A percentile compares a stretch with the other conserved stretches of the same genome.
Evolutionary conservation across 1,139 yeast species (phyloP).

Genomic region (Blastobotrys malaysiensis): DNA sequence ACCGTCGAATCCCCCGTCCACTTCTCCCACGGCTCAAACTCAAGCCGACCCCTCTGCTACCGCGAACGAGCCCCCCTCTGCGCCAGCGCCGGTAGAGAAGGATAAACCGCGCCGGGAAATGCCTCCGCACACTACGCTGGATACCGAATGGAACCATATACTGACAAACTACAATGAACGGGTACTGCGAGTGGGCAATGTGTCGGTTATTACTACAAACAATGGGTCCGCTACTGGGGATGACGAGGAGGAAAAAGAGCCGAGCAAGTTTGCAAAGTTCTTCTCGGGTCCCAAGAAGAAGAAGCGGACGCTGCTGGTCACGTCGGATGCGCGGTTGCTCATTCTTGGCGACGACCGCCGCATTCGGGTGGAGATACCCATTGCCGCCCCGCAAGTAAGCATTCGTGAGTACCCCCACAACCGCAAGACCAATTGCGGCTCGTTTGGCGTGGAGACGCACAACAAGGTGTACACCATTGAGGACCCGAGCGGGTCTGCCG

Average conservation of each 20-base stretch:
- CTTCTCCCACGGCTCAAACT: neutral
- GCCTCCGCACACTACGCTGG: constrained; percentile 54
- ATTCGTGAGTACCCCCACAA: constrained; percentile 33
- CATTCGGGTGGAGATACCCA: constrained; percentile 30
- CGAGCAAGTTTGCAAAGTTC: constrained; percentile 28
- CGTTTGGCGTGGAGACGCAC: constrained; percentile 32
- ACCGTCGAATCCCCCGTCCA: neutral
- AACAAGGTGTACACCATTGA: constrained; percentile 34
- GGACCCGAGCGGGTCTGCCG: constrained; percentile 29
- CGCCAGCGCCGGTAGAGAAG: neutral
- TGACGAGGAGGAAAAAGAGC: constrained; percentile 25
- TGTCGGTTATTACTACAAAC: constrained; percentile 29
- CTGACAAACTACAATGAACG: constrained; percentile 64
- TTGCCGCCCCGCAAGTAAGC: constrained; percentile 31
- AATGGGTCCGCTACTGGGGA: constrained; percentile 16
- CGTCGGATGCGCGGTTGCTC: constrained; percentile 34
- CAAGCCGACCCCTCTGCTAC: neutral
- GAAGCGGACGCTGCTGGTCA: constrained; percentile 30
- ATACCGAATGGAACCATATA: constrained; percentile 61
- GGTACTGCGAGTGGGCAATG: constrained; percentile 57
- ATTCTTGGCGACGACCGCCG: constrained; percentile 27
- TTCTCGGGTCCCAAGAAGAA: constrained; percentile 29
- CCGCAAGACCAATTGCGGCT: constrained; percentile 26
- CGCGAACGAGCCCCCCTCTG: too few relatives aligned
- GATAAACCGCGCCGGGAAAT: constrained; percentile 42